phyloP scores from a whole-genome alignment of 768 basidiomycete species.

The Leccinum fibrillosum region DNA sequence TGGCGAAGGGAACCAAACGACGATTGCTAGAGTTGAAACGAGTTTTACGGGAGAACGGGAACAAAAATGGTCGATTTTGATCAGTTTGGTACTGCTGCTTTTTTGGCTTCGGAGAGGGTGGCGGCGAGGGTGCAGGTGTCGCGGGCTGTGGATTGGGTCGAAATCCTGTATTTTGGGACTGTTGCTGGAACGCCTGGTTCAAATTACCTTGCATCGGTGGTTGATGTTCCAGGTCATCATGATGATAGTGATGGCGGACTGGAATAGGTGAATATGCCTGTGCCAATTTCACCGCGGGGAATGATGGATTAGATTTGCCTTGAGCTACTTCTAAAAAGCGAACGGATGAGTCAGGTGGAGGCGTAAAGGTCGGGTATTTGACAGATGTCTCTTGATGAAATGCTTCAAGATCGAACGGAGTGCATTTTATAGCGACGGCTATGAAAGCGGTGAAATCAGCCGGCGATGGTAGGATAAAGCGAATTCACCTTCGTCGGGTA shows the following conservation, averaged over 20 bases:
- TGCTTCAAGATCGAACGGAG: slow-evolving; percentile 84
- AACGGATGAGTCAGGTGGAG: slow-evolving; percentile 46
- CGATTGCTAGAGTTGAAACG: slow-evolving; percentile 49
- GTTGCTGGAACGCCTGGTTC: slow-evolving; percentile 36
- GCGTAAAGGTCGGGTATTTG: slow-evolving; percentile 93
- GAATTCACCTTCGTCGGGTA: slow-evolving; percentile 45
- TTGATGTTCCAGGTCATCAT: slow-evolving; percentile 65
- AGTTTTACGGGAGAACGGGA: slow-evolving; percentile 81
- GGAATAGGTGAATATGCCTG: slow-evolving; percentile 94
- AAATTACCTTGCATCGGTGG: slow-evolving; percentile 36
- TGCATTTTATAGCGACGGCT: slow-evolving; percentile 78
- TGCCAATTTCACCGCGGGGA: slow-evolving; percentile 65
- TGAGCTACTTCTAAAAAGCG: slow-evolving; percentile 24
- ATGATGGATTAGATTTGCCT: slow-evolving; percentile 30
- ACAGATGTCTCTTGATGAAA: slow-evolving; percentile 90
- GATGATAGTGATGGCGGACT: slow-evolving; percentile 90
- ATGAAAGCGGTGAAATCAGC: slow-evolving; percentile 11
- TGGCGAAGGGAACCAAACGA: slow-evolving; percentile 87
- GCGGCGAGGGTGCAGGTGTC: slow-evolving; percentile 90
- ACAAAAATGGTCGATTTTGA: slow-evolving; percentile 88
- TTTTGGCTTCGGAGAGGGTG: slow-evolving; percentile 84
- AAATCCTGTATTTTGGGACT: slow-evolving; percentile 25
- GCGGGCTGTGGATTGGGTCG: slow-evolving; percentile 60
- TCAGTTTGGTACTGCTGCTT: slow-evolving; percentile 99
- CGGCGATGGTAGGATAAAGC: background rate